These are phyloP conservation scores for Talaromyces atroroseus DNA, from an alignment of 2,329 filamentous ascomycete genomes.

Conservation along the genomic window DNA sequence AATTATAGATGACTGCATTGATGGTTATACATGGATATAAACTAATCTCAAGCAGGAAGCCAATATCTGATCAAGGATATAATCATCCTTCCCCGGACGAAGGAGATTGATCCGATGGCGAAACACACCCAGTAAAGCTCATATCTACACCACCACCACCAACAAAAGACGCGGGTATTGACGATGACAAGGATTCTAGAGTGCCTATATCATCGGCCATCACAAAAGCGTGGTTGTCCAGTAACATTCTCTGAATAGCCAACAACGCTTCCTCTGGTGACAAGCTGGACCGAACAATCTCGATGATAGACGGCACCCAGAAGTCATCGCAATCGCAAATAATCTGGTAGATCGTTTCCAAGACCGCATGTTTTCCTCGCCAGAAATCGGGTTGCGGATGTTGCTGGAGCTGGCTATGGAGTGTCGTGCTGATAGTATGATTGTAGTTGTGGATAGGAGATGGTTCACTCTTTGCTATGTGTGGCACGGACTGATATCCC, in stretches of 20 bases:
- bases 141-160: background rate
- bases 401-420: slow-evolving; percentile 8
- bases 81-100: background rate
- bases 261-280: slow-evolving; percentile 26
- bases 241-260: slow-evolving; percentile 17
- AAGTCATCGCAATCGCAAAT: slow-evolving; percentile 24
- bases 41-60: background rate
- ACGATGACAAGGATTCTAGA: background rate
- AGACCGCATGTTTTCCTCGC: slow-evolving; percentile 22
- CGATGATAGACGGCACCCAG: slow-evolving; percentile 22
- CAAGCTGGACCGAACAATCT: slow-evolving; percentile 23
- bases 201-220: background rate
- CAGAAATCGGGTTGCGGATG: slow-evolving; percentile 17
- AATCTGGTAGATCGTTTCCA: slow-evolving; percentile 23
- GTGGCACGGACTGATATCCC: background rate
- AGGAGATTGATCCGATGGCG: background rate
- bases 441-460: background rate
- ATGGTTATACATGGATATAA: background rate
- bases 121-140: background rate
- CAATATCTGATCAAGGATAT: no score
- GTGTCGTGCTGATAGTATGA: background rate
- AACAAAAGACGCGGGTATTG: background rate
- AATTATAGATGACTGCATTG: no score
- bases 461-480: background rate
- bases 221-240: background rate